Conservation (phyloP, 2,329 filamentous ascomycete species). For the Fusarium papillatum region DNA sequence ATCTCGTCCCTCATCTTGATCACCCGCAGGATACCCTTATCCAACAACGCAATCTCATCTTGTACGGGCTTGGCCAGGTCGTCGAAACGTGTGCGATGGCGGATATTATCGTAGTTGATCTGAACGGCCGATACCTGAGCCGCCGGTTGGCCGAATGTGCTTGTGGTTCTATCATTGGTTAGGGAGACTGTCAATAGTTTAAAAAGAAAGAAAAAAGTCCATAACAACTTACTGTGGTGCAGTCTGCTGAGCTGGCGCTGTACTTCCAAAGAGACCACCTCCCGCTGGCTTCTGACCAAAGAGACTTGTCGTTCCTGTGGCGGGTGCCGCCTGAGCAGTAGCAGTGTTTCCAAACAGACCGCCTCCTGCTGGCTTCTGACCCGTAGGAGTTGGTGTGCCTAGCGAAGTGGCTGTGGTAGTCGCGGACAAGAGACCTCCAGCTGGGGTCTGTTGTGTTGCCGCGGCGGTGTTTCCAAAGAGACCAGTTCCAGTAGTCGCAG, state of each 20-base stretch:
- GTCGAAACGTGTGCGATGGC: slow-evolving; percentile 91
- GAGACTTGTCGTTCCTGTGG: slow-evolving; percentile 14
- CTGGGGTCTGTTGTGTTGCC: not conserved
- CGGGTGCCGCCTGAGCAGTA: slow-evolving; percentile 37
- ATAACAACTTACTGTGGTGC: slow-evolving; percentile 10
- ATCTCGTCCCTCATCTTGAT: slow-evolving; percentile 85
- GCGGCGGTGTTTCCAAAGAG: not conserved
- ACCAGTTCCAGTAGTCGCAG: not conserved
- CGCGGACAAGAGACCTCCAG: not conserved
- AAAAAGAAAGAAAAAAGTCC: not conserved
- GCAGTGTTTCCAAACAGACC: slow-evolving; percentile 50
- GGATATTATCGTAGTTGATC: slow-evolving; percentile 83
- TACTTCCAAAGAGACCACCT: slow-evolving; percentile 40
- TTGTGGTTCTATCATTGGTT: slow-evolving; percentile 45
- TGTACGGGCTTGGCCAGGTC: slow-evolving; percentile 89
- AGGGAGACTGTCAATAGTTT: slow-evolving; percentile 14
- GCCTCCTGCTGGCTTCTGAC: slow-evolving; percentile 11
- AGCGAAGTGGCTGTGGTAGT: not conserved
- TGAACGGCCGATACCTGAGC: slow-evolving; percentile 78
- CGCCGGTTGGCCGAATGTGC: slow-evolving; percentile 50
- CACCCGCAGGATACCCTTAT: slow-evolving; percentile 84
- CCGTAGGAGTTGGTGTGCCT: not conserved
- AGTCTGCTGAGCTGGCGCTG: slow-evolving; percentile 24
- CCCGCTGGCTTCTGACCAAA: slow-evolving; percentile 30
- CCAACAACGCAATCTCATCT: slow-evolving; percentile 81